Base-by-base conservation (phyloP, 371 early-diverging fungal genomes). In the Smittium mucronatum region DNA sequence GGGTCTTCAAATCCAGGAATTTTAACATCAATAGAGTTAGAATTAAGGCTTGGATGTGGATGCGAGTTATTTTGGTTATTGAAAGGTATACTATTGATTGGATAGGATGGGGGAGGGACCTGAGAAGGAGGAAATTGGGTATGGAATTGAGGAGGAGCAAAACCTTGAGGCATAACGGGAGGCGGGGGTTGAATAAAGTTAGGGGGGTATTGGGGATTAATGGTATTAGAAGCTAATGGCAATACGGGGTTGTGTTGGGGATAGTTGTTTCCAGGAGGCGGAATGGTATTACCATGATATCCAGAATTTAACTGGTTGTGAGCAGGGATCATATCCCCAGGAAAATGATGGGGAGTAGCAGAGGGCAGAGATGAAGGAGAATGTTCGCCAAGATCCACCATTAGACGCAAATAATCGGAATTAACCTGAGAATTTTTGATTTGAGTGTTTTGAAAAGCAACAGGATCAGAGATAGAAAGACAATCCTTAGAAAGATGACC, bases 401-500 rank as follows among this genome's bases (percentile, higher is more conserved):
- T 94, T 64, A 95, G 77, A 68, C 81, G 91, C 73, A 87, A 82
- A 69, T 92, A 93, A 76, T 95, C 96, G 31, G 84, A 83, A 74
- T 95, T 93, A 25, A 94, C 76, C 80, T 91, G 89, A 74, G 88
- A 84, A 70, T 93, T 91, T 29, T 91, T 83, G 65, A 92, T 86
- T 85, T 88, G 8, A 87, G 95, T 76, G 91, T 86, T 76, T 88
- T 88, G 58, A 90, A 84, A 69, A 86, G 89, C 71, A 79, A 75
- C 74, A 0, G 80, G 80, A 47, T 80, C 80, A 58, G 74, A 70
- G n/a, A 71, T 36, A 67, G 63, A 59, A 8, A 67, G 76, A 76
- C 92, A 92, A 79, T 93, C 93, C 64, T 90, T 87, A 21, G 94
- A 90, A 68, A 89, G 88, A 78, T 97, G 98, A 26, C 96, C 98